Percentiles rank a stretch among this genome's conserved stretches.
These are phyloP conservation scores for Quercus phellos DNA, from an alignment of 331 rosid species.

Conservation along the genomic window DNA sequence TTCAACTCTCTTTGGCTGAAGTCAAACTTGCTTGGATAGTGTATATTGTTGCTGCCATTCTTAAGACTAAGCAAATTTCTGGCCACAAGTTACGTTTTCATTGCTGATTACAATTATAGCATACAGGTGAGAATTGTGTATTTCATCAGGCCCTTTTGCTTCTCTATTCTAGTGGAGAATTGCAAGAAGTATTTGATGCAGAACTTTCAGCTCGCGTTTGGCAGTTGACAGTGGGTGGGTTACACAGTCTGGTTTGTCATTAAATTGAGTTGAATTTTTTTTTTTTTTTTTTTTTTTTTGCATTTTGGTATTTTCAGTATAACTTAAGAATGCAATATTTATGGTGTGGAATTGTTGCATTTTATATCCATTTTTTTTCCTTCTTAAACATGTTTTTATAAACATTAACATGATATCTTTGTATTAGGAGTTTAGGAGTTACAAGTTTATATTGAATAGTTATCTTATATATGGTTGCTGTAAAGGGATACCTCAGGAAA, in stretches of 20 bases:
- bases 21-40: slow-evolving; percentile 90
- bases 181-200: slow-evolving; percentile 82
- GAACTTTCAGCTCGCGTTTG: slow-evolving; percentile 85
- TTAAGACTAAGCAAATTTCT: slow-evolving; percentile 70
- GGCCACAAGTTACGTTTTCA: slow-evolving; percentile 50
- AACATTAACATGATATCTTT: no score
- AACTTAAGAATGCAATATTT: no score
- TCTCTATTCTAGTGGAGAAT: slow-evolving; percentile 61
- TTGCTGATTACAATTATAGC: not conserved
- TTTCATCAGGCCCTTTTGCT: not conserved
- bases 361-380: no score
- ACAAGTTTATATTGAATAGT: no score
- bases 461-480: no score
- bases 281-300: no score
- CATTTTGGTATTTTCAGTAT: not conserved
- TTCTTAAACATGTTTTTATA: no score
- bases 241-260: slow-evolving; percentile 64
- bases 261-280: not conserved
- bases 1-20: slow-evolving; percentile 44
- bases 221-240: slow-evolving; percentile 72
- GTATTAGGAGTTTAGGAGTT: no score
- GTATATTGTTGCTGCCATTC: slow-evolving; percentile 83
- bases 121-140: not conserved
- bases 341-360: no score
- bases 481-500: no score